Evolutionary conservation across 2,329 filamentous ascomycete species (phyloP).

Genomic region (Ascochyta pisi): DNA sequence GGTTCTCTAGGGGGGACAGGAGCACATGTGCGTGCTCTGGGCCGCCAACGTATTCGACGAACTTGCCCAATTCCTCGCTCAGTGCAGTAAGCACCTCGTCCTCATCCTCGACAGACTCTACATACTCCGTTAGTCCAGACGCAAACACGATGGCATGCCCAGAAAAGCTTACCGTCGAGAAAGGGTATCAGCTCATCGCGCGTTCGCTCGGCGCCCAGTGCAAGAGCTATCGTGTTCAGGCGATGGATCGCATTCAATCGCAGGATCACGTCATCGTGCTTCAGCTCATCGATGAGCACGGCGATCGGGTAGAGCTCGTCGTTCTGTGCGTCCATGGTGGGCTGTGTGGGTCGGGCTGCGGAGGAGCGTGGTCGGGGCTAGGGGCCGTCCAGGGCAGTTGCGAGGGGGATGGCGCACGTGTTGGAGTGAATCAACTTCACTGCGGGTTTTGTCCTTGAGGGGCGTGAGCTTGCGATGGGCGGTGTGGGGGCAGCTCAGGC

Average conservation of each 20-base stretch:
- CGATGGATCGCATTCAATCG: slow-evolving; percentile 98
- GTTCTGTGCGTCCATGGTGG: slow-evolving; percentile 86
- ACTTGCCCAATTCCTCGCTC: slow-evolving; percentile 94
- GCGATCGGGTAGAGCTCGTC: slow-evolving; percentile 99
- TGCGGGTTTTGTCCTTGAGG: slow-evolving; percentile 1
- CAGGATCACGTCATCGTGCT: slow-evolving; percentile 99
- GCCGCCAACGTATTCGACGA: slow-evolving; percentile 97
- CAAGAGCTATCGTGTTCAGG: slow-evolving; percentile 96
- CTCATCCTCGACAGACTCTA: slow-evolving; percentile 98
- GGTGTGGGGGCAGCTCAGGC: slow-evolving; percentile 30
- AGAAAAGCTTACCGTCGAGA: slow-evolving; percentile 80
- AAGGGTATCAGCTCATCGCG: slow-evolving; percentile 99
- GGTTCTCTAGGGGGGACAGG: slow-evolving; percentile 94
- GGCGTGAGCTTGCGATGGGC: slow-evolving; percentile 33
- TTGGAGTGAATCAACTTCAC: slow-evolving; percentile 17
- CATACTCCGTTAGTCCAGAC: slow-evolving; percentile 42
- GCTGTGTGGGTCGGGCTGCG: slow-evolving; percentile 28
- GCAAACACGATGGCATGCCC: neutral
- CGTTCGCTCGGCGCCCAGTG: slow-evolving; percentile 93
- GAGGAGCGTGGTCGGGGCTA: slow-evolving; percentile 28
- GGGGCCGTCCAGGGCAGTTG: slow-evolving; percentile 26
- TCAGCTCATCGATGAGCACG: slow-evolving; percentile 98
- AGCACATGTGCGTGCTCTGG: slow-evolving; percentile 94
- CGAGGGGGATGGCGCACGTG: slow-evolving; percentile 18
- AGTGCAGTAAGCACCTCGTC: slow-evolving; percentile 97